Percentiles rank a stretch among this genome's conserved stretches.
These are phyloP conservation scores for Pleurotus cornucopiae DNA, from an alignment of 768 basidiomycete species.

Conservation along the genomic window DNA sequence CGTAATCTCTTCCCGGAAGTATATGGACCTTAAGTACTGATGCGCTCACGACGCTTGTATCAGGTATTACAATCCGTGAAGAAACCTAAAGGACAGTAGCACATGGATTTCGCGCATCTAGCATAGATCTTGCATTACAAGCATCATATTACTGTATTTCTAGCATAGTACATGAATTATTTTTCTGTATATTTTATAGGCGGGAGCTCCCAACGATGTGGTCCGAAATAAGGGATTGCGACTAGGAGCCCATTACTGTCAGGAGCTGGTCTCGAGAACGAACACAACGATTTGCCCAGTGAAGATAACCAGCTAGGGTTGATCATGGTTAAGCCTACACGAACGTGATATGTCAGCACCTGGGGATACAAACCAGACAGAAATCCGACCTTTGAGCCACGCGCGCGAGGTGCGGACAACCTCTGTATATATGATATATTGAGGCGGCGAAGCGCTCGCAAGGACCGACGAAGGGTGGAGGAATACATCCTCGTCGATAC, in stretches of 20 bases:
- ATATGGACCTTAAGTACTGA: too few relatives aligned
- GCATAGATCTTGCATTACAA: background rate
- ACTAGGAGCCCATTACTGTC: slow-evolving; percentile 63
- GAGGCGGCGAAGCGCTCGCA: slow-evolving; percentile 66
- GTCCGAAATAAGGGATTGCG: slow-evolving; percentile 82
- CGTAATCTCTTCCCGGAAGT: background rate
- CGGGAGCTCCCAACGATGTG: slow-evolving; percentile 84
- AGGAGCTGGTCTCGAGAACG: slow-evolving; percentile 82
- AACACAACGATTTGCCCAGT: slow-evolving; percentile 79
- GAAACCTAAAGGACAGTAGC: background rate
- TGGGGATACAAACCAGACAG: background rate
- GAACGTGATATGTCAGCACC: background rate
- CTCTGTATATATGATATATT: slow-evolving; percentile 83
- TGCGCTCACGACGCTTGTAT: too few relatives aligned
- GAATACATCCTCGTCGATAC: slow-evolving; percentile 82
- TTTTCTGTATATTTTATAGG: slow-evolving; percentile 39
- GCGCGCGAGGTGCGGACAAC: slow-evolving; percentile 69
- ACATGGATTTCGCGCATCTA: background rate
- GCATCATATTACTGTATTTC: background rate
- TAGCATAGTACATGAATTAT: background rate
- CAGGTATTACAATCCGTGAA: background rate
- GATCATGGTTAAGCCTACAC: background rate
- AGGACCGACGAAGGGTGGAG: slow-evolving; percentile 89
- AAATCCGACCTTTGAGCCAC: slow-evolving; percentile 70
- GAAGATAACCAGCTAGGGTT: slow-evolving; percentile 55